These are phyloP conservation scores for Aspergillus conjunctus DNA, from an alignment of 495 filamentous ascomycete species.

Conservation along the genomic window DNA sequence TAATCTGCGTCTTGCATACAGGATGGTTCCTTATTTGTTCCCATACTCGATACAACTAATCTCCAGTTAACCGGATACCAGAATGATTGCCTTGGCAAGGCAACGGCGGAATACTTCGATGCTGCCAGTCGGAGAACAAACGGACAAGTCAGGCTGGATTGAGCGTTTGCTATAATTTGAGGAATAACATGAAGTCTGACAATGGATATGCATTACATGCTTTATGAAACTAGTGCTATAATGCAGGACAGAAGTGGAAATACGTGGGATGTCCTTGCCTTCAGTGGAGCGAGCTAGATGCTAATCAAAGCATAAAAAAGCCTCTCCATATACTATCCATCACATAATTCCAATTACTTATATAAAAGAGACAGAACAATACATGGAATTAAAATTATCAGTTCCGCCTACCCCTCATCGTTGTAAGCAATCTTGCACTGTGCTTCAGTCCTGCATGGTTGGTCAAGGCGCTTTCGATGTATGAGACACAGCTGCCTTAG, in stretches of 20 bases:
- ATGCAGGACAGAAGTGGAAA: not conserved
- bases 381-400: not conserved
- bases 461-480: not conserved
- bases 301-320: not conserved
- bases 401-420: not conserved
- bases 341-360: not conserved
- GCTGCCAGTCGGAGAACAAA: not conserved
- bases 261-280: not conserved
- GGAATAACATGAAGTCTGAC: not conserved
- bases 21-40: too few relatives aligned
- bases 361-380: not conserved
- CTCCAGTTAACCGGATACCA: not conserved
- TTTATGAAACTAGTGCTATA: not conserved
- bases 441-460: not conserved
- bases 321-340: conserved; percentile 4
- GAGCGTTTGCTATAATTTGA: not conserved
- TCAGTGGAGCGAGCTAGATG: too few relatives aligned
- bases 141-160: not conserved
- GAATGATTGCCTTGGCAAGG: not conserved
- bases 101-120: not conserved
- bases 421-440: conserved; percentile 2
- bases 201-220: not conserved
- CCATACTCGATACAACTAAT: too few relatives aligned
- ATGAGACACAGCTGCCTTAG: not conserved
- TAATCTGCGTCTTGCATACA: too few relatives aligned